Percentiles rank a stretch among this genome's conserved stretches.
phyloP scores from a whole-genome alignment of 2,329 filamentous ascomycete genomes.

The Trichoderma breve region DNA sequence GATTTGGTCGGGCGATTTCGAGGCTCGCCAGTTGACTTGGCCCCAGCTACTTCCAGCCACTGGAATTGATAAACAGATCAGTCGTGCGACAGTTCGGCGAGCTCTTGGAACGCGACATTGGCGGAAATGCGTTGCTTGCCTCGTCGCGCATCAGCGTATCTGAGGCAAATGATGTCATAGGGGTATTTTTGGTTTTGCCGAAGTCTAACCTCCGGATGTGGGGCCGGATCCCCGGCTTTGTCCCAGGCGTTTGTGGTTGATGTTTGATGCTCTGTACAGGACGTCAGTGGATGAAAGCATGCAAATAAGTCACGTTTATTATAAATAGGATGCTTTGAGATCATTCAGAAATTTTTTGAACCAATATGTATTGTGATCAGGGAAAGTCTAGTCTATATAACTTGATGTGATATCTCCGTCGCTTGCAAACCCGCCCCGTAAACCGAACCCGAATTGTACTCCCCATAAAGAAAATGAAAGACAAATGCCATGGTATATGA shows the following conservation, averaged over 20 bases:
- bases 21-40: neutral
- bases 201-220: neutral
- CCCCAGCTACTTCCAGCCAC: neutral
- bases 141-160: neutral
- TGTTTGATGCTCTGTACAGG: neutral
- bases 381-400: conserved; percentile 10
- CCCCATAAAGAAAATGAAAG: neutral
- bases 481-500: neutral
- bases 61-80: neutral
- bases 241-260: neutral
- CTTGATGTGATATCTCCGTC: neutral
- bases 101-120: neutral
- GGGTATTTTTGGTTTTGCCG: neutral
- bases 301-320: neutral
- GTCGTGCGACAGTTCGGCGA: neutral
- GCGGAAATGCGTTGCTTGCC: neutral
- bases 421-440: neutral
- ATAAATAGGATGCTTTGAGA: neutral
- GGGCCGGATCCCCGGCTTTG: neutral
- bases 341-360: neutral
- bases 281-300: neutral
- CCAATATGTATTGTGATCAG: neutral
- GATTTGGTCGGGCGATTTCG: neutral
- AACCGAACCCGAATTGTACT: neutral
- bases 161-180: neutral